Conservation (phyloP, 805 yeast genomes). For the Nakazawaea holstii region DNA sequence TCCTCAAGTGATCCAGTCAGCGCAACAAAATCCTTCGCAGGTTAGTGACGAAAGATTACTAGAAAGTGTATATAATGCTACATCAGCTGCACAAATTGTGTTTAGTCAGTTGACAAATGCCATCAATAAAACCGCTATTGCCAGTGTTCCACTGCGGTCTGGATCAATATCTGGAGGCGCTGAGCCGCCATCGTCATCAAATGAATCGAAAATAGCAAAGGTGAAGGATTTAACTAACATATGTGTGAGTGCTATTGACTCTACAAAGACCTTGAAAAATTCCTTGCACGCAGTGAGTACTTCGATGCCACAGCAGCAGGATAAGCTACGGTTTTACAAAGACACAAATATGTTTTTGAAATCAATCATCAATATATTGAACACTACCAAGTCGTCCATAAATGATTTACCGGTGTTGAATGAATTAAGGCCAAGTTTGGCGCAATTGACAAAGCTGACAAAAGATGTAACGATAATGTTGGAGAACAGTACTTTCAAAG, state of each 20-base stretch:
- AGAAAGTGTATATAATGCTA: conserved; percentile 56
- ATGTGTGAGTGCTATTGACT: conserved; percentile 78
- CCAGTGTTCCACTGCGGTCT: conserved; percentile 37
- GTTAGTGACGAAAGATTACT: conserved; percentile 55
- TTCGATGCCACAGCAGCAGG: conserved; percentile 45
- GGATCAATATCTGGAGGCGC: conserved; percentile 4
- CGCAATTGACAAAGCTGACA: conserved; percentile 79
- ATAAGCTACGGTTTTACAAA: conserved; percentile 70
- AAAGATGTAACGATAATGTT: conserved; percentile 87
- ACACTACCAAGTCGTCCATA: conserved; percentile 78
- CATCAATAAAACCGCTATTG: conserved; percentile 58
- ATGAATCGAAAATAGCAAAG: conserved; percentile 31
- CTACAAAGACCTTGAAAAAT: conserved; percentile 58
- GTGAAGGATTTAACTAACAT: conserved; percentile 74
- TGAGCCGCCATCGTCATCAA: not conserved
- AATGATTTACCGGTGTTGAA: conserved; percentile 73
- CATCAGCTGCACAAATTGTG: conserved; percentile 69
- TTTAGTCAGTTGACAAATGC: conserved; percentile 69
- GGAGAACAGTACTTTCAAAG: conserved; percentile 54
- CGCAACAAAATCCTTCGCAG: conserved; percentile 6
- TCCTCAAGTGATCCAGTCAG: not conserved
- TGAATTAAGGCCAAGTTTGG: conserved; percentile 75
- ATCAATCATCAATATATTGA: conserved; percentile 77
- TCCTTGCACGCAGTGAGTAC: conserved; percentile 36
- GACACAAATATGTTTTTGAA: conserved; percentile 78